A percentile compares a stretch with the other conserved stretches of the same genome.
Evolutionary conservation across 768 basidiomycete genomes (phyloP).

Genomic region (Termitomyces sp.): DNA sequence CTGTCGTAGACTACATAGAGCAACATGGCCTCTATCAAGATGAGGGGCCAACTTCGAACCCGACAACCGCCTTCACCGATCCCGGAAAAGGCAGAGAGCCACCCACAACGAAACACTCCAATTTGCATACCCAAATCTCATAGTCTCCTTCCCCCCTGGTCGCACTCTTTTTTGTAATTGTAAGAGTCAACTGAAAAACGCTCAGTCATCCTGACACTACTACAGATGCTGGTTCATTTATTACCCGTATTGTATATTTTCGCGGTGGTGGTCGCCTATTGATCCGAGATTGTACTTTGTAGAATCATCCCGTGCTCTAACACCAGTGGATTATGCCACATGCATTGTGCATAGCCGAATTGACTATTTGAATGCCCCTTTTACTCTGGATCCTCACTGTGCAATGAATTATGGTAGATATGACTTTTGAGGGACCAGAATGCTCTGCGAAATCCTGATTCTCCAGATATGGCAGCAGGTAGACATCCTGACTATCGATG

Average conservation of each 20-base stretch:
- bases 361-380: background rate
- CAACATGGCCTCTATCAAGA: slow-evolving; percentile 73
- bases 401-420: background rate
- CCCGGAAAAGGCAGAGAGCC: slow-evolving; percentile 31
- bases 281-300: slow-evolving; percentile 14
- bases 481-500: background rate
- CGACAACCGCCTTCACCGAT: slow-evolving; percentile 10
- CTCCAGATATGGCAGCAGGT: background rate
- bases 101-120: slow-evolving; percentile 22
- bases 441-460: background rate
- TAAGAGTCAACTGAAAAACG: background rate
- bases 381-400: background rate
- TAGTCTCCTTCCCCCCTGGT: slow-evolving; percentile 3
- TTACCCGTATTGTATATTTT: slow-evolving; percentile 9
- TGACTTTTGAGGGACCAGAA: background rate
- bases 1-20: slow-evolving; percentile 94
- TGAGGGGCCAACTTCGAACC: slow-evolving; percentile 30
- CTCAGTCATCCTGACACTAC: background rate
- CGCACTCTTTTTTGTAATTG: background rate
- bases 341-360: background rate
- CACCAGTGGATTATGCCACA: background rate
- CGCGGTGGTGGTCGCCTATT: background rate
- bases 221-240: slow-evolving; percentile 5
- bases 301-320: slow-evolving; percentile 4
- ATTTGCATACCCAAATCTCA: slow-evolving; percentile 13